These are phyloP conservation scores for Singerocomus inundabilis DNA, from an alignment of 1,284 basidiomycete genomes.

Conservation along the genomic window DNA sequence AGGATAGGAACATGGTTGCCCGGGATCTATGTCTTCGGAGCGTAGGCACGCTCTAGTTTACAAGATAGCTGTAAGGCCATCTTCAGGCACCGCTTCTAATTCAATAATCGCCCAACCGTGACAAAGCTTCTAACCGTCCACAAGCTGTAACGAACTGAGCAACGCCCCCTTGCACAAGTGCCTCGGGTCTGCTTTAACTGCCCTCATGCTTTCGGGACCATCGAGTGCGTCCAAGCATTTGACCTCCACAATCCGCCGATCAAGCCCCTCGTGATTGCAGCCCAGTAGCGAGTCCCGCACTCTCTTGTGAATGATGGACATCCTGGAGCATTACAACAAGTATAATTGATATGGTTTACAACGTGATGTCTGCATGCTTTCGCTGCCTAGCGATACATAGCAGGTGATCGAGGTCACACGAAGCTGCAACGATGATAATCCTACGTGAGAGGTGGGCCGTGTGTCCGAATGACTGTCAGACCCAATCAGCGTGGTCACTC, in stretches of 20 bases:
- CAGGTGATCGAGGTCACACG: constrained; percentile 17
- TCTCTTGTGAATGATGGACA: neutral
- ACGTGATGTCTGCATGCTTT: constrained; percentile 30
- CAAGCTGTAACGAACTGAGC: constrained; percentile 17
- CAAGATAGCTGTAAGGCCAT: neutral
- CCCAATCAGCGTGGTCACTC: neutral
- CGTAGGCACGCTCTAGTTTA: constrained; percentile 46
- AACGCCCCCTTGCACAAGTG: neutral
- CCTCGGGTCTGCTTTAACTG: too few species aligned
- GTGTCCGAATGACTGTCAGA: constrained; percentile 16
- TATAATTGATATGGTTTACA: constrained; percentile 24
- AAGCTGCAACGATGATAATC: constrained; percentile 27
- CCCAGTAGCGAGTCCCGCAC: constrained; percentile 10
- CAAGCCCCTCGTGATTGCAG: constrained; percentile 26
- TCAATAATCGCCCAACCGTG: constrained; percentile 18
- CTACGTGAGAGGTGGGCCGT: constrained; percentile 28
- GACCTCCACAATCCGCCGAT: constrained; percentile 28
- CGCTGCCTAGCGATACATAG: constrained; percentile 21
- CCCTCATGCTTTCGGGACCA: constrained; percentile 9
- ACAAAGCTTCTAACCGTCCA: constrained; percentile 6
- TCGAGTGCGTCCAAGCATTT: constrained; percentile 24
- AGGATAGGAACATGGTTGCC: constrained; percentile 63
- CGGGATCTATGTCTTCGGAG: constrained; percentile 74
- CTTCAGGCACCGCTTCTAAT: neutral
- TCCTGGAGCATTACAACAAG: constrained; percentile 25